Evolutionary conservation across 2,329 filamentous ascomycete species (phyloP).

Genomic region (Myriosclerotinia duriaeana): DNA sequence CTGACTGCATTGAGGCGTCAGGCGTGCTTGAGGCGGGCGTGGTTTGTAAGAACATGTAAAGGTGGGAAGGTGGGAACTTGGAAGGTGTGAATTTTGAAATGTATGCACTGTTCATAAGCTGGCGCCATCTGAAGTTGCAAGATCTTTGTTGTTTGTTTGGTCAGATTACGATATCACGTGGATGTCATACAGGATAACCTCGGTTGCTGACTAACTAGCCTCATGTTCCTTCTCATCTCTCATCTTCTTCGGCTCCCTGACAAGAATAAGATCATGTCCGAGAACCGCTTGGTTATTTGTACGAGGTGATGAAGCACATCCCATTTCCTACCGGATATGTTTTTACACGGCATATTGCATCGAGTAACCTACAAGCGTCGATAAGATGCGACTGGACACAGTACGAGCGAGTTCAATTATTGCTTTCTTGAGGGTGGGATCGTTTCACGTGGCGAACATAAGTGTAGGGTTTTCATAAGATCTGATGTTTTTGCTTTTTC

Average conservation of each 20-base stretch:
- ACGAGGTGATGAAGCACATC: neutral
- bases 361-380: neutral
- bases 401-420: slow-evolving; percentile 12
- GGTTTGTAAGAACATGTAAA: no score
- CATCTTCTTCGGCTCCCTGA: slow-evolving; percentile 9
- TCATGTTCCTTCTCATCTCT: neutral
- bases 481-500: neutral
- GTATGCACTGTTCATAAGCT: slow-evolving; percentile 13
- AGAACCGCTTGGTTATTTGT: slow-evolving; percentile 5
- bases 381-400: slow-evolving; percentile 11
- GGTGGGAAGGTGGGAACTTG: no score
- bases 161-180: slow-evolving; percentile 19
- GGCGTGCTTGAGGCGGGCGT: neutral
- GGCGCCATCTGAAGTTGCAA: slow-evolving; percentile 11
- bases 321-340: neutral
- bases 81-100: neutral
- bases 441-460: neutral
- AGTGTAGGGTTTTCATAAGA: neutral
- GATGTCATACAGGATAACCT: neutral
- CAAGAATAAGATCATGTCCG: neutral
- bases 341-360: neutral
- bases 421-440: neutral
- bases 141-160: slow-evolving; percentile 20
- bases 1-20: neutral
- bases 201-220: slow-evolving; percentile 15